Evolutionary conservation across 768 basidiomycete genomes (phyloP), one percentile per base, ranked within the genome.

Genomic region (Pleurotus platypus): DNA sequence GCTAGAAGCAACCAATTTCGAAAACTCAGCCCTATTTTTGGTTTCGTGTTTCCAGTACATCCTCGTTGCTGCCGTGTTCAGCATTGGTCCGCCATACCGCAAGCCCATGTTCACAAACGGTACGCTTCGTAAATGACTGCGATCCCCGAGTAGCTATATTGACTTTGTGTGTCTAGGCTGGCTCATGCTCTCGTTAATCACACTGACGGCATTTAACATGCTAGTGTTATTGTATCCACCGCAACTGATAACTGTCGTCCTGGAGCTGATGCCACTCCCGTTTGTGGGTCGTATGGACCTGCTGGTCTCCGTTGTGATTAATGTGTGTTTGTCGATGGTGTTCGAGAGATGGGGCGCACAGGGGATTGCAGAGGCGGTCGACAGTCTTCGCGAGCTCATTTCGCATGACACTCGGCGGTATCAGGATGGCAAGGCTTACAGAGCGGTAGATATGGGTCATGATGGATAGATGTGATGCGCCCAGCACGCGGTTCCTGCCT

Each of bases 21-120:
- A 98, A 70, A 98, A 99, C 69, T 86, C 97, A 4, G 85, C 82
- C 26, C 72, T 99, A 57, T 99, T 99, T 75, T 72, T 98, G 61
- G 77, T 98, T 45, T 98, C 97, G 8, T 97, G 94, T 60, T 98
- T 98, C 85, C 97, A 99, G 73, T 99, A 99, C 70, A 92, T 98
- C 65, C 77, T 98, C 49, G 92, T 97, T 6, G 97, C 96, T 11
- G 96, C 89, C 0, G 94, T 98, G 0, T 99, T 98, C 75, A 96
- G 92, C 68, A 97, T 98, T 62, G 97, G 97, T 0, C 95, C 95
- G 2, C 97, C 97, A 3, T 99, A 96, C 70, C 84, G 97, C 49
- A 90, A 92, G 70, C 82, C 94, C 22, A 91, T 98, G 81, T 94
- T 90, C 84, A 92, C 94, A 13, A 99, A 99, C 66, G 84, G 95